Conservation (phyloP, 257 asterid species). For the Gentiana dahurica region DNA sequence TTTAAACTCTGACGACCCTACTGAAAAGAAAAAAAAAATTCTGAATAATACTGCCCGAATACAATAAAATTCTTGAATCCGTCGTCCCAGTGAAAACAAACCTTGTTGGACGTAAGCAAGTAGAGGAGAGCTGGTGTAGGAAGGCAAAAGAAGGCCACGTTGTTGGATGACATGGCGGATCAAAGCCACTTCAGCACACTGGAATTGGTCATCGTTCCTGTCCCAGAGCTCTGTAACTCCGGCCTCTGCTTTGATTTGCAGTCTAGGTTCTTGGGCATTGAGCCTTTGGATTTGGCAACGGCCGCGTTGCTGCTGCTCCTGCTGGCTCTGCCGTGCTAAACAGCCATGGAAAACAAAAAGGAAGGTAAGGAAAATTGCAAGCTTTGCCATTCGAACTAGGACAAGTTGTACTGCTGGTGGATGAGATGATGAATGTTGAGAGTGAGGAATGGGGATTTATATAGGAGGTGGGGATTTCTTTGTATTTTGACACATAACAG, state of each 20-base stretch:
- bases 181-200: conserved; percentile 49
- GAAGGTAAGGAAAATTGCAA: background rate
- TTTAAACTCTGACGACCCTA: no score
- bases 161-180: conserved; percentile 31
- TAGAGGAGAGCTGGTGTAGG: conserved; percentile 41
- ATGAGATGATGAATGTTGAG: conserved; percentile 1
- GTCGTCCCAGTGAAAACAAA: background rate
- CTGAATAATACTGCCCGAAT: no score
- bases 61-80: no score
- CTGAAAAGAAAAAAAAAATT: no score
- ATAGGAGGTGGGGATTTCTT: conserved; percentile 13
- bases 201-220: conserved; percentile 31
- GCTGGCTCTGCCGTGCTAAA: background rate
- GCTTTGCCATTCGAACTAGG: conserved; percentile 3
- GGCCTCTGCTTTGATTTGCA: conserved; percentile 35
- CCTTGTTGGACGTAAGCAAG: conserved; percentile 43
- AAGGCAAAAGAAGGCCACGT: conserved; percentile 37
- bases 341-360: conserved; percentile 28
- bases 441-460: conserved; percentile 14
- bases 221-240: conserved; percentile 54
- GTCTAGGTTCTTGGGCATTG: conserved; percentile 32
- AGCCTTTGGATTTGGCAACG: conserved; percentile 37
- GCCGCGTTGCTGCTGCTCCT: conserved; percentile 20
- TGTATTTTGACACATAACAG: conserved; percentile 26
- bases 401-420: background rate